Evolutionary conservation across 768 basidiomycete species (phyloP), one percentile per base, ranked within the genome.

Genomic region (Termitomyces sp.): DNA sequence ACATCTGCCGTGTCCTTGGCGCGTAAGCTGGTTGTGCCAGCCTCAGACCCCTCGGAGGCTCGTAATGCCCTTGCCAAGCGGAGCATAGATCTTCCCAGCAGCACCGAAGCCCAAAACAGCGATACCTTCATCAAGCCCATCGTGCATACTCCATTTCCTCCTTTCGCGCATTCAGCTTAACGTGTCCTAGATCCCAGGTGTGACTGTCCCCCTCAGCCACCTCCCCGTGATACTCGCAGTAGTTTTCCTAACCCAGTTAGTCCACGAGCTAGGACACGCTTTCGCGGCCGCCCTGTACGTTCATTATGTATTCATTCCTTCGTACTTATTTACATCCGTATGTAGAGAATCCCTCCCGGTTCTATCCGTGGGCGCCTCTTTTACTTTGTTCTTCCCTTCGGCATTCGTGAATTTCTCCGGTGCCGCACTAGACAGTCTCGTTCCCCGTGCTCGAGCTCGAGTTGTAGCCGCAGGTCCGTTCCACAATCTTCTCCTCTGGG

Each of bases 261-360:
- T 89, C 20, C 93, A 95, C 63, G 93, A 95, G 72, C 70, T 82
- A 0, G 93, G 93, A 6, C 93, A 95, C 70, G 89, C 87, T 13
- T 66, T 93, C 47, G 75, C 85, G 9, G 93, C 87, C 13, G 88
- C 91, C 20, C 67, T 88, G 89, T 93, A 70, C 67, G 89, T 18
- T 26, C 20, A 18, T 72, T 23, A 46, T 23, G 49, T 12, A 30
- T 40, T 1, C 20, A 33, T 28, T 41, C n/a, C 14, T 55, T 18
- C 47, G n/a, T 38, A 50, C 32, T 16, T 55, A 32, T 43, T 55
- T 12, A 33, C 44, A 41, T 33, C 47, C 51, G 20, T 23, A 26
- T 59, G 32, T 59, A 93, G 93, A 5, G 87, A 90, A 53, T 75
- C 76, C 12, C 73, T 93, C 35, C 84, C 87, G 0, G 76, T 92